Evolutionary conservation across 176 grass and related monocot genomes (phyloP).

Genomic region (Hordeum marinum): DNA sequence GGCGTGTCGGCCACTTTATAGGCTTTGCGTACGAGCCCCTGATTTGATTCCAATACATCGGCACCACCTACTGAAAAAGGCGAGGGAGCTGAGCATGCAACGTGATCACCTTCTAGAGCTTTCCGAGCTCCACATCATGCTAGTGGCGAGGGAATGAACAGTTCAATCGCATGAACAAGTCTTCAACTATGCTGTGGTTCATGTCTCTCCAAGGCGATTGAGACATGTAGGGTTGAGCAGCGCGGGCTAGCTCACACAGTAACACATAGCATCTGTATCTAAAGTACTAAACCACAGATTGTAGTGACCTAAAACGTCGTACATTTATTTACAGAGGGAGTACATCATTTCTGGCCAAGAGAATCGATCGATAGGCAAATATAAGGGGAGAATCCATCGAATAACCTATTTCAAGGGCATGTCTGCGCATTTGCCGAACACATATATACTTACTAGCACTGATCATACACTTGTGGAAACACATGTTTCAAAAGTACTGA

Average conservation of each 20-base stretch:
- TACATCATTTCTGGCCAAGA: neutral
- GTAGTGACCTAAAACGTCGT: too few species aligned
- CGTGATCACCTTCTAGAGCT: constrained; percentile 25
- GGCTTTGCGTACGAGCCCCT: constrained; percentile 17
- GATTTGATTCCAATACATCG: constrained; percentile 22
- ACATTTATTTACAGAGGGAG: too few species aligned
- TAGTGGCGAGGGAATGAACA: neutral
- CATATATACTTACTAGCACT: neutral
- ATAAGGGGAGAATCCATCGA: too few species aligned
- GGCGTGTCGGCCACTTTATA: constrained; percentile 59
- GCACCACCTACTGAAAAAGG: neutral
- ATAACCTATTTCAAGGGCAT: too few species aligned
- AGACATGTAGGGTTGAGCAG: neutral
- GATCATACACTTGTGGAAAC: neutral
- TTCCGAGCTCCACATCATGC: neutral
- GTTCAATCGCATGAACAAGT: neutral
- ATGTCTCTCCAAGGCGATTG: neutral
- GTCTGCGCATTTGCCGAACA: neutral
- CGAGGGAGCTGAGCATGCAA: neutral
- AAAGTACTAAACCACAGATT: neutral
- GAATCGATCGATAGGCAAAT: neutral
- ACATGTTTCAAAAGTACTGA: too few species aligned
- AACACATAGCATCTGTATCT: too few species aligned
- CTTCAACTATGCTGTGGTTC: neutral
- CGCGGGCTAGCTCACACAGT: neutral